Conservation (phyloP, 305 asterid species). For the Withania somnifera region DNA sequence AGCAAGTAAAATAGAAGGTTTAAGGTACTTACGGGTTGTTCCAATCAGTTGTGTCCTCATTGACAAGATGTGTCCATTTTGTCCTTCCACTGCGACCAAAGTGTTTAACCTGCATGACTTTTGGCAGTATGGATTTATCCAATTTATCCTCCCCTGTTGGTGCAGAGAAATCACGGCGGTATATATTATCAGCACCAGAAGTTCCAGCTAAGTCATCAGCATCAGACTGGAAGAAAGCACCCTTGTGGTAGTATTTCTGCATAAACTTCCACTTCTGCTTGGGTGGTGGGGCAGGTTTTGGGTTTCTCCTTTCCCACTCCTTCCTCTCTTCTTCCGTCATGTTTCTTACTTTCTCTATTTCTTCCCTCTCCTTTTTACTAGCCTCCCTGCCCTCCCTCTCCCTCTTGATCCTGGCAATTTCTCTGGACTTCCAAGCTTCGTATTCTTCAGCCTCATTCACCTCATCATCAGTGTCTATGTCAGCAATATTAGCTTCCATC, state of each 20-base stretch:
- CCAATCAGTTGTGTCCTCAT: conserved; percentile 98
- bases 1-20: background rate
- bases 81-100: conserved; percentile 98
- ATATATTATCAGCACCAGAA: conserved; percentile 43
- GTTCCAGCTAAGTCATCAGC: conserved; percentile 66
- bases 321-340: conserved; percentile 97
- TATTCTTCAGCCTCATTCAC: conserved; percentile 85
- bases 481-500: conserved; percentile 57
- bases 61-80: conserved; percentile 94
- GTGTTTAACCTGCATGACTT: conserved; percentile 98
- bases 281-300: conserved; percentile 29
- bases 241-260: conserved; percentile 96
- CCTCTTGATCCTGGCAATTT: conserved; percentile 90
- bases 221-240: conserved; percentile 84
- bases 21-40: conserved; percentile 65
- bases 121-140: conserved; percentile 84
- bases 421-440: conserved; percentile 90
- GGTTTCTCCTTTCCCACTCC: conserved; percentile 98
- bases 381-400: conserved; percentile 82
- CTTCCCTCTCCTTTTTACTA: conserved; percentile 79
- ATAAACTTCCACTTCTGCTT: conserved; percentile 81
- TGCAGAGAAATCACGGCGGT: conserved; percentile 63
- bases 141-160: conserved; percentile 89
- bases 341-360: conserved; percentile 79
- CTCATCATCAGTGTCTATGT: conserved; percentile 90